phyloP scores from a whole-genome alignment of 2,329 filamentous ascomycete species.

The Aspergillus persii region DNA sequence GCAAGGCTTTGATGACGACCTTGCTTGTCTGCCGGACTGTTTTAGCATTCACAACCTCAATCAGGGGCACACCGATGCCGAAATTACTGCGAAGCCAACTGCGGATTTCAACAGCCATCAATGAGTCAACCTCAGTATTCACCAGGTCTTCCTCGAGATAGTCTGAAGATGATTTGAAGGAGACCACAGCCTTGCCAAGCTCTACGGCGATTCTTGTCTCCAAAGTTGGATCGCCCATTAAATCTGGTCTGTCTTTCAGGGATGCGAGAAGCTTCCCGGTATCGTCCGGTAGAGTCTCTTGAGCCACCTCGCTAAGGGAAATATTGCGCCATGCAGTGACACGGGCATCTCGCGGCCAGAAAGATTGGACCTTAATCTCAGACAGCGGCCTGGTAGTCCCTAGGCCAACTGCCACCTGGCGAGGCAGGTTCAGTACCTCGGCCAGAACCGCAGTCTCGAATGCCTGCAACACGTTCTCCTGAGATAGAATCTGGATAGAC shows the following conservation, averaged over 20 bases:
- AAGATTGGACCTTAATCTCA: too few species aligned
- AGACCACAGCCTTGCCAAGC: constrained; percentile 11
- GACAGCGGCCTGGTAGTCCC: too few species aligned
- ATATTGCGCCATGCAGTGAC: too few species aligned
- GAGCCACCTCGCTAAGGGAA: too few species aligned
- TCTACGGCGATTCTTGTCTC: background rate
- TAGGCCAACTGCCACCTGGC: too few species aligned
- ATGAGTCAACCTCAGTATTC: constrained; percentile 24
- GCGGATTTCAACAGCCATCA: constrained; percentile 30
- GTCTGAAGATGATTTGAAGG: constrained; percentile 8
- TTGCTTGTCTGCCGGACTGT: constrained; percentile 14
- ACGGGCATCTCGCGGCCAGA: too few species aligned
- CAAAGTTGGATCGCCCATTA: background rate
- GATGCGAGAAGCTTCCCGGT: too few species aligned
- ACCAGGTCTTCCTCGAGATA: constrained; percentile 22
- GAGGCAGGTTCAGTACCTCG: too few species aligned
- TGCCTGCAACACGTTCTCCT: background rate
- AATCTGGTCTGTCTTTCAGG: too few species aligned
- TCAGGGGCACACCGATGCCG: constrained; percentile 43
- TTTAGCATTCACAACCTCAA: constrained; percentile 50
- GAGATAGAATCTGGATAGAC: constrained; percentile 7
- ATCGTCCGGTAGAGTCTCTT: too few species aligned
- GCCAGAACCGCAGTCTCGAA: too few species aligned
- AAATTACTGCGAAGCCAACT: constrained; percentile 25
- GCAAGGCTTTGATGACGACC: constrained; percentile 2